phyloP scores from a whole-genome alignment of 495 filamentous ascomycete species.

The Aspergillus sparsus region DNA sequence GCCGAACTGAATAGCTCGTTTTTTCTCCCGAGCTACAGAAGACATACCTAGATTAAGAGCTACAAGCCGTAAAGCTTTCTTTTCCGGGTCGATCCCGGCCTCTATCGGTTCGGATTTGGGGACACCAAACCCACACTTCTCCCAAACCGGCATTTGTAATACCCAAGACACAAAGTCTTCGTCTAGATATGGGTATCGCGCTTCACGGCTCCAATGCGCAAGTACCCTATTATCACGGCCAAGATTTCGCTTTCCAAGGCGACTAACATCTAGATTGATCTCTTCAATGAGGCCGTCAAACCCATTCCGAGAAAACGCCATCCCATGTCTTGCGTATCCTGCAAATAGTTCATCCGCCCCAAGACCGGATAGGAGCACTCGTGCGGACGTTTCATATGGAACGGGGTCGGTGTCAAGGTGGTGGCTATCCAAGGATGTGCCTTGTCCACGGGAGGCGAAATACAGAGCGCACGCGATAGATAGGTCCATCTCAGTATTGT shows the following conservation, averaged over 20 bases:
- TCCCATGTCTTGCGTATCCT: constrained; percentile 83
- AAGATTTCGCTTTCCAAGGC: constrained; percentile 89
- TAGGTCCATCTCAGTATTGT: constrained; percentile 98
- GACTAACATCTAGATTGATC: constrained; percentile 79
- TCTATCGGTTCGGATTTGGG: constrained; percentile 12
- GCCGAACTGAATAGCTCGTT: constrained; percentile 90
- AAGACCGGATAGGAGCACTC: constrained; percentile 87
- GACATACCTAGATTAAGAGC: constrained; percentile 73
- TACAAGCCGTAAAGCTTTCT: constrained; percentile 76
- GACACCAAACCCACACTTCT: constrained; percentile 78
- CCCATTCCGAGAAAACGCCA: constrained; percentile 67
- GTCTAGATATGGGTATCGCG: constrained; percentile 89
- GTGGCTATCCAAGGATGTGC: constrained; percentile 33
- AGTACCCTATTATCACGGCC: constrained; percentile 92
- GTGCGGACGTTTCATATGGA: constrained; percentile 67
- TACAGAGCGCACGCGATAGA: constrained; percentile 94
- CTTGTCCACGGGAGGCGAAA: constrained; percentile 83
- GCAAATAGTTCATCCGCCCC: constrained; percentile 96
- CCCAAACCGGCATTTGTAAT: constrained; percentile 68
- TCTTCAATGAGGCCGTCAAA: constrained; percentile 76
- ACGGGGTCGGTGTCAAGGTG: constrained; percentile 11
- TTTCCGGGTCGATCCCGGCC: constrained; percentile 67
- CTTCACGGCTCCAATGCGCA: constrained; percentile 86
- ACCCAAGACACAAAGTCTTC: constrained; percentile 84
- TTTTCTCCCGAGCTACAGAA: constrained; percentile 77